Percentiles rank a stretch among this genome's conserved stretches.
Conservation (phyloP, 306 rosid genomes). For the Corylus heterophylla region DNA sequence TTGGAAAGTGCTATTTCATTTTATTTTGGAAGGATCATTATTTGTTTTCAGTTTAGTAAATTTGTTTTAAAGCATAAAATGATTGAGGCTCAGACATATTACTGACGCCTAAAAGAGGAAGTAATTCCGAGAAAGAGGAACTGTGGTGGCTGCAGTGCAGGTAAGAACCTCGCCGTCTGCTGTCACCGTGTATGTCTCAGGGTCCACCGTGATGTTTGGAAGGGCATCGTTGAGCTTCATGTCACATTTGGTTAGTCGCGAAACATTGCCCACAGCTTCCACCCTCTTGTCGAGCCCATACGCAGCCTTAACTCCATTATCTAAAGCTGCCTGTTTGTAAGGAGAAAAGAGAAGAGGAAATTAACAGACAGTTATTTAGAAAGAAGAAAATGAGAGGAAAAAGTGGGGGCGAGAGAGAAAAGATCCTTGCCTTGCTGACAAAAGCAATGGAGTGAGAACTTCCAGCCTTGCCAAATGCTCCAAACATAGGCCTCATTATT, state of each 20-base stretch:
- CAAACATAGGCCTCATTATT: slow-evolving; percentile 87
- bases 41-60: not conserved
- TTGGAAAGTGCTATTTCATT: not conserved
- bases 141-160: slow-evolving; percentile 59
- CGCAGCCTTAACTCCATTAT: slow-evolving; percentile 48
- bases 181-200: slow-evolving; percentile 71
- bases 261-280: slow-evolving; percentile 65
- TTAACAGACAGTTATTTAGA: not conserved
- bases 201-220: slow-evolving; percentile 81
- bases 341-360: not conserved
- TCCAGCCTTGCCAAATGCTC: slow-evolving; percentile 85
- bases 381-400: slow-evolving; percentile 1
- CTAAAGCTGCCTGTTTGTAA: slow-evolving; percentile 60
- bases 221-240: slow-evolving; percentile 85
- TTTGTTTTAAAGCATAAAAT: not conserved
- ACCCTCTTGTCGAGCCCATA: slow-evolving; percentile 73
- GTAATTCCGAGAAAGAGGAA: slow-evolving; percentile 82
- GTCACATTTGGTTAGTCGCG: slow-evolving; percentile 75
- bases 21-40: not conserved
- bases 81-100: not conserved
- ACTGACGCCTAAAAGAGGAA: slow-evolving; percentile 58
- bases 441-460: slow-evolving; percentile 78
- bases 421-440: slow-evolving; percentile 80
- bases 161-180: slow-evolving; percentile 77
- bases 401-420: slow-evolving; percentile 19